Percentiles rank a stretch among this genome's conserved stretches.
Conservation (phyloP, 441 rosid species). For the Melastoma candidum region DNA sequence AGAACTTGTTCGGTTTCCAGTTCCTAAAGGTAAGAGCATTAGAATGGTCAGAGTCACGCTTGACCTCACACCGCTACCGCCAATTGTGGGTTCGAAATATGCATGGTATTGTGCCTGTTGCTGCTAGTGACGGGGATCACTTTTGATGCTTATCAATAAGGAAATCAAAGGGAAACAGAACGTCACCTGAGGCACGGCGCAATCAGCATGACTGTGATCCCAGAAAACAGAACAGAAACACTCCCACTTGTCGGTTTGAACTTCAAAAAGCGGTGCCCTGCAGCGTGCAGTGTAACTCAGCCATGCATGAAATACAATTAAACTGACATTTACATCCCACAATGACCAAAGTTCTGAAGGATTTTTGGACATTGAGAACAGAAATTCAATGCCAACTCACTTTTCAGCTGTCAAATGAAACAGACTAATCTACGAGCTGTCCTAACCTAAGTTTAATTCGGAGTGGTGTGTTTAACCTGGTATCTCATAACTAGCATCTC, state of each 20-base stretch:
- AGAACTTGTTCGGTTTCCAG: slow-evolving; percentile 62
- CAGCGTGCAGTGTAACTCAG: background rate
- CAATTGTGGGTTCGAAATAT: background rate
- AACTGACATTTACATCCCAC: no score
- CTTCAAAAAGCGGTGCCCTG: slow-evolving; percentile 93
- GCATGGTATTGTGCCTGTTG: background rate
- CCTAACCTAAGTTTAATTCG: no score
- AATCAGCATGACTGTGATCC: slow-evolving; percentile 87
- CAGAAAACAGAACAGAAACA: slow-evolving; percentile 75
- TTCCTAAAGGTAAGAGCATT: slow-evolving; percentile 42
- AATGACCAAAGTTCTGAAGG: no score
- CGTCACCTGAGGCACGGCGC: slow-evolving; percentile 80
- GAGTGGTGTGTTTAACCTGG: no score
- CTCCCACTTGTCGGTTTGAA: slow-evolving; percentile 88
- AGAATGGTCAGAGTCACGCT: background rate
- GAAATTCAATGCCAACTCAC: no score
- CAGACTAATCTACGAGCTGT: no score
- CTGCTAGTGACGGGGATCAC: background rate
- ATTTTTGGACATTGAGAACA: no score
- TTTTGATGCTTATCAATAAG: background rate
- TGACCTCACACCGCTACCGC: no score
- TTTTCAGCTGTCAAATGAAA: no score
- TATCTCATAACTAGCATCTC: no score
- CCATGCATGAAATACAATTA: no score
- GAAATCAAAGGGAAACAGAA: background rate